Evolutionary conservation across 352 stramenopile species (phyloP), one percentile per base, ranked within the genome.

Genomic region (Pythium scleroteichum): DNA sequence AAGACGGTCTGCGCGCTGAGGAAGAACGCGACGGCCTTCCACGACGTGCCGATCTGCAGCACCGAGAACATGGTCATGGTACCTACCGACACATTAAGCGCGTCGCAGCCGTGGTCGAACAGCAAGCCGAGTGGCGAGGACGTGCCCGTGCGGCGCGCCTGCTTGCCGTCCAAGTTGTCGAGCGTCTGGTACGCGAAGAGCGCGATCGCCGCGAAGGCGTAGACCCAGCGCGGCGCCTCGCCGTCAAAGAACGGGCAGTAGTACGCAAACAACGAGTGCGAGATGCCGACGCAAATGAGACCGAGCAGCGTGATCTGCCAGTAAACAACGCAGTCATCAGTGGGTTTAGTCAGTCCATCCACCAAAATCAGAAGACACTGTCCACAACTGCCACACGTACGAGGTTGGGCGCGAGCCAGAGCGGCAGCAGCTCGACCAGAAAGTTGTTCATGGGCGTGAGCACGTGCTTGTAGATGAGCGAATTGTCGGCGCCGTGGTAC

Each of bases 371-470:
- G n/a, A n/a, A n/a, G n/a, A n/a, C n/a, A n/a, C n/a, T n/a, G n/a
- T n/a, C n/a, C n/a, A n/a, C n/a, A n/a, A n/a, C n/a, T n/a, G n/a
- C n/a, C n/a, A n/a, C n/a, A n/a, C n/a, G n/a, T 66, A 88, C 79
- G 33, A 93, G 70, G 48, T 95, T 95, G 19, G 85, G 85, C 17
- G 85, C 85, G 42, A 95, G 67, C 85, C 85, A 95, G 16, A 90
- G 59, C 17, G 85, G 85, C 53, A 95, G 53, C 22, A 85, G 65
- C 61, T 91, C 73, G 52, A 93, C 77, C 16, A 95, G 68, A 24
- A 75, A 82, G 62, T 95, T 85, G 68, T 95, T 93, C 85, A 93
- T 93, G 44, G 83, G 85, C 59, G 80, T 93, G 48, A 95, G 78
- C 53, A 95, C 71, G 54, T 92, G 75, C 65, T 93, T 91, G 74